A percentile compares a stretch with the other conserved stretches of the same genome.
phyloP scores from a whole-genome alignment of 148 eudicot genomes.

The Suaeda aralocaspica region DNA sequence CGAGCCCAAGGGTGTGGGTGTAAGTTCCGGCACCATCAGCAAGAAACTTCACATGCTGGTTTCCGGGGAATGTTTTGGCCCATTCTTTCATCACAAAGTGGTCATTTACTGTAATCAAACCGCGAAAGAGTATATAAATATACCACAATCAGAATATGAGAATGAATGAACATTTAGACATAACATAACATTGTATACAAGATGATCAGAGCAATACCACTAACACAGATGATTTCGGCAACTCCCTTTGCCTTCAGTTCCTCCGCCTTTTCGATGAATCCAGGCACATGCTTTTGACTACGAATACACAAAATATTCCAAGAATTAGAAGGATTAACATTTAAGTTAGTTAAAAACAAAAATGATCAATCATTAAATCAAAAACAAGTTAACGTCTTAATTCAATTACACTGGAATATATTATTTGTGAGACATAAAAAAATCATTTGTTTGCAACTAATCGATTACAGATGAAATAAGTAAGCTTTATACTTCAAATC shows the following conservation, averaged over 20 bases:
- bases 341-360: too few species aligned
- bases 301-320: not conserved
- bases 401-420: too few species aligned
- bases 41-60: constrained; percentile 67
- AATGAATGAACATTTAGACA: not conserved
- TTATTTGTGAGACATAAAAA: too few species aligned
- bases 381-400: too few species aligned
- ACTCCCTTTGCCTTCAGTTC: constrained; percentile 78
- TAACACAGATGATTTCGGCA: constrained; percentile 59
- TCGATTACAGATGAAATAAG: too few species aligned
- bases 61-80: constrained; percentile 71
- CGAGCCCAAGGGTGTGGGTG: constrained; percentile 69
- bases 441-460: too few species aligned
- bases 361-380: too few species aligned
- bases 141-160: not conserved
- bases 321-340: not conserved
- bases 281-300: constrained; percentile 74
- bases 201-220: constrained; percentile 40
- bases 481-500: too few species aligned
- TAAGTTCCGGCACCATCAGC: constrained; percentile 72
- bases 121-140: not conserved
- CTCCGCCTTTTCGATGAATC: constrained; percentile 63
- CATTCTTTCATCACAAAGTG: constrained; percentile 91
- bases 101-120: constrained; percentile 62
- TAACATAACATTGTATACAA: not conserved